Conservation (phyloP, 768 basidiomycete genomes). For the Macrolepiota fuliginosa region DNA sequence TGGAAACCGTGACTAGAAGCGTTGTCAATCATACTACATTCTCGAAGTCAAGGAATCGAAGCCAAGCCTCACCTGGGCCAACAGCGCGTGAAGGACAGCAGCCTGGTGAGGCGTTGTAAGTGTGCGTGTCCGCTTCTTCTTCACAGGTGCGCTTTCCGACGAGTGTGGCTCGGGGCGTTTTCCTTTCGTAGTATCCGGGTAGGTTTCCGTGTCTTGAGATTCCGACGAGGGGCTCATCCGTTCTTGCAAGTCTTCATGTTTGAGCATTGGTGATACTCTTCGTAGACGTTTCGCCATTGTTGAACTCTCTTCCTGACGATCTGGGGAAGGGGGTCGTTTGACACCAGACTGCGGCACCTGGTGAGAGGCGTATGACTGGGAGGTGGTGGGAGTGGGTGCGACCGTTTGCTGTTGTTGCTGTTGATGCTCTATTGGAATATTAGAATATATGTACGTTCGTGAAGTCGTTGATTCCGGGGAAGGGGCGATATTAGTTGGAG, state of each 20-base stretch:
- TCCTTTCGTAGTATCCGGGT: constrained; percentile 45
- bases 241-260: constrained; percentile 3
- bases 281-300: constrained; percentile 46
- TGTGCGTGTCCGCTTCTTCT: constrained; percentile 82
- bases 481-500: constrained; percentile 33
- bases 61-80: constrained; percentile 65
- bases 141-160: constrained; percentile 44
- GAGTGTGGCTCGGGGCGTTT: constrained; percentile 37
- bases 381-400: constrained; percentile 21
- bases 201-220: constrained; percentile 60
- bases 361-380: constrained; percentile 24
- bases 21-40: neutral
- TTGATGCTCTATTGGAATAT: constrained; percentile 14
- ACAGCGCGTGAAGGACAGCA: constrained; percentile 79
- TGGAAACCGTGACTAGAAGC: constrained; percentile 76
- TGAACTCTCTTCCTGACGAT: constrained; percentile 25
- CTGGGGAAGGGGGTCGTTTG: constrained; percentile 20
- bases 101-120: constrained; percentile 88
- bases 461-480: constrained; percentile 35
- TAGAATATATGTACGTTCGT: constrained; percentile 38
- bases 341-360: constrained; percentile 5
- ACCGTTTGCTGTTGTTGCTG: neutral
- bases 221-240: constrained; percentile 42
- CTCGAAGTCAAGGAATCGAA: neutral
- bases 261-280: constrained; percentile 26